Percentiles rank a stretch among this genome's conserved stretches.
Evolutionary conservation across 257 asterid genomes (phyloP).

Genomic region (Solanum bulbocastanum): DNA sequence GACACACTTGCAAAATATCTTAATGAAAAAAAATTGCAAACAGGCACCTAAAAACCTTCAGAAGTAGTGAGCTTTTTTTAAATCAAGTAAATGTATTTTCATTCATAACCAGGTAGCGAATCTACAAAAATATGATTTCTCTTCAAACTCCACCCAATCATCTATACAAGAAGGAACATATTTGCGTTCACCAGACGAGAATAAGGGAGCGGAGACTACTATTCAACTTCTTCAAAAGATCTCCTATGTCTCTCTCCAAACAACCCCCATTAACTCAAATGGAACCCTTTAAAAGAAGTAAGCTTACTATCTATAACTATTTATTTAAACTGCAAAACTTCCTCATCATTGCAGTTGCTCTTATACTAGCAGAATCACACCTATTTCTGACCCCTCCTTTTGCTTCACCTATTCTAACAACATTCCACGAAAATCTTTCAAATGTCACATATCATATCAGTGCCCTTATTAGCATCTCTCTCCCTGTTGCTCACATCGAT

Average conservation of each 20-base stretch:
- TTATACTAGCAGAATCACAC: not conserved
- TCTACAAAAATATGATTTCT: not conserved
- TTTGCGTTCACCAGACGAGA: not conserved
- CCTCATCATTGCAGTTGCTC: not conserved
- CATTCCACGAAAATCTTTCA: not conserved
- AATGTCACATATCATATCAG: not conserved
- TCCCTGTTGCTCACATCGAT: not conserved
- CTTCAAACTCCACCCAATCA: not conserved
- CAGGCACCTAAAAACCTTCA: not conserved
- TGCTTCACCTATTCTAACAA: not conserved
- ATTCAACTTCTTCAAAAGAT: not conserved
- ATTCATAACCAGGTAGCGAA: not conserved
- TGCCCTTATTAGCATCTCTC: not conserved
- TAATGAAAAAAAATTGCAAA: not conserved
- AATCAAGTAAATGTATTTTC: not conserved
- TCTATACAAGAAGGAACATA: not conserved
- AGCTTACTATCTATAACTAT: not conserved
- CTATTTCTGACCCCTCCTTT: not conserved
- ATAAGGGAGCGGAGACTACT: not conserved
- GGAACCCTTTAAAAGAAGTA: not conserved
- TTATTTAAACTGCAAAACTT: not conserved
- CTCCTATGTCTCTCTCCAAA: not conserved
- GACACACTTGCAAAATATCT: not conserved
- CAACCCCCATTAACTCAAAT: not conserved
- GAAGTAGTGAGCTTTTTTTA: not conserved